Evolutionary conservation across 108 stramenopile species (phyloP).

Genomic region (Skeletonema menzelii): DNA sequence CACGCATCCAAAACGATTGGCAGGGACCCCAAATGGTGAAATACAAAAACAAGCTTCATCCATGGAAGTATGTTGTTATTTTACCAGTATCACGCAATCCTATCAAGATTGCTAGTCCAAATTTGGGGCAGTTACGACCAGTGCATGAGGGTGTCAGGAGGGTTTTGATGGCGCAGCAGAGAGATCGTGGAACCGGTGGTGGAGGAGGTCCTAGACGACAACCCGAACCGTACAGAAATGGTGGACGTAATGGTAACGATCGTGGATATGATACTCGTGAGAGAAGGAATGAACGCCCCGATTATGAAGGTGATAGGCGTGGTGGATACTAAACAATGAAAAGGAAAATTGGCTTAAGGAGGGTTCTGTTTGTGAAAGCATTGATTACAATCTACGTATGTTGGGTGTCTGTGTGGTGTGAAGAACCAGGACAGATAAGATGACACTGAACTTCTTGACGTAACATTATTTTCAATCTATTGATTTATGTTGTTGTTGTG

Average conservation of each 20-base stretch:
- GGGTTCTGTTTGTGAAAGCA: not conserved
- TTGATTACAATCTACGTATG: not conserved
- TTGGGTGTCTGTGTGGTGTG: not conserved
- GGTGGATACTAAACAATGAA: not conserved
- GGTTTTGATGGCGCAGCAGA: slow-evolving; percentile 81
- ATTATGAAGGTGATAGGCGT: not conserved
- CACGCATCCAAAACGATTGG: slow-evolving; percentile 90
- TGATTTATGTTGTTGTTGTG: not conserved
- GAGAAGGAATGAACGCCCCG: slow-evolving; percentile 3
- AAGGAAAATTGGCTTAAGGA: not conserved
- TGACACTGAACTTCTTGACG: not conserved
- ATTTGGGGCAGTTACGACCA: slow-evolving; percentile 75
- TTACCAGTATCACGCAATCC: slow-evolving; percentile 85
- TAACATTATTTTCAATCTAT: not conserved
- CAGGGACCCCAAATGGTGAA: slow-evolving; percentile 93
- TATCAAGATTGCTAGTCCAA: slow-evolving; percentile 90
- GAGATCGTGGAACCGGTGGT: slow-evolving; percentile 42
- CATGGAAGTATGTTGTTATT: slow-evolving; percentile 89
- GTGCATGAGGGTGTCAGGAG: slow-evolving; percentile 87
- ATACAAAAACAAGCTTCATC: slow-evolving; percentile 91
- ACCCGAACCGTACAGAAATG: slow-evolving; percentile 3
- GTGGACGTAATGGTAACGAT: not conserved
- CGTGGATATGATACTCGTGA: slow-evolving; percentile 4
- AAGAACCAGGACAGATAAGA: not conserved
- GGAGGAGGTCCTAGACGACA: slow-evolving; percentile 13